Evolutionary conservation across 2,329 filamentous ascomycete genomes (phyloP).

Genomic region (Coniochaeta hoffmannii): DNA sequence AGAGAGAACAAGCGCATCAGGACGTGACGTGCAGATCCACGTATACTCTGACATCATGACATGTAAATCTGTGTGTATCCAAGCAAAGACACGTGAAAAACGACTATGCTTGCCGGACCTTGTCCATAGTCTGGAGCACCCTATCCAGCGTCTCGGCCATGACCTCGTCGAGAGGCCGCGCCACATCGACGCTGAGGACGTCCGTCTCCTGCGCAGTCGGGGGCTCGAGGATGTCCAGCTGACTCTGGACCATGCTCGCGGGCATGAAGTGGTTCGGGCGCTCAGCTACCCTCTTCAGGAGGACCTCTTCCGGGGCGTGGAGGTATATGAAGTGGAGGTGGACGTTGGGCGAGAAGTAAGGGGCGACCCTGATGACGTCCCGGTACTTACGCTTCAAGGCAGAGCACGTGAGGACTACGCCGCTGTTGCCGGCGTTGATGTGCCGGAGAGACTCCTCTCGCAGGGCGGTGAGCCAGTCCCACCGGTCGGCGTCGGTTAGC

Average conservation of each 20-base stretch:
- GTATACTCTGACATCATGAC: no score
- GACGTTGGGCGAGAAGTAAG: slow-evolving; percentile 66
- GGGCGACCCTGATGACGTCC: slow-evolving; percentile 77
- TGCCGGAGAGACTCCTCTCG: slow-evolving; percentile 58
- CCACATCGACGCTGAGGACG: slow-evolving; percentile 65
- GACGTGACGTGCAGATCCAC: no score
- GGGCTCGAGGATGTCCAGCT: slow-evolving; percentile 81
- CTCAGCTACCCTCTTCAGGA: slow-evolving; percentile 66
- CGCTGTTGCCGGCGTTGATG: slow-evolving; percentile 49
- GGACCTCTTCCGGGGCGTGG: slow-evolving; percentile 64
- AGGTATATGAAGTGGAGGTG: slow-evolving; percentile 91
- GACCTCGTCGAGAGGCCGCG: slow-evolving; percentile 50
- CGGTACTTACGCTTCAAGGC: slow-evolving; percentile 96
- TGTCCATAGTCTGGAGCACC: slow-evolving; percentile 47
- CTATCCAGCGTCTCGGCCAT: slow-evolving; percentile 50
- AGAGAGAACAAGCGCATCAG: no score
- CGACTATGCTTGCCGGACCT: slow-evolving; percentile 18
- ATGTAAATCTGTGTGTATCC: not conserved
- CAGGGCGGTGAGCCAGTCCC: slow-evolving; percentile 88
- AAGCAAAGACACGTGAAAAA: not conserved
- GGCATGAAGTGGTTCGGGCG: slow-evolving; percentile 93
- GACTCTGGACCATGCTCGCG: slow-evolving; percentile 87
- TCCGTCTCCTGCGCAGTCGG: slow-evolving; percentile 65
- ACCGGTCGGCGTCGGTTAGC: slow-evolving; percentile 86
- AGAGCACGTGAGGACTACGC: slow-evolving; percentile 94